These are phyloP conservation scores for Clohesyomyces aquaticus DNA, from an alignment of 495 filamentous ascomycete genomes.

Conservation along the genomic window DNA sequence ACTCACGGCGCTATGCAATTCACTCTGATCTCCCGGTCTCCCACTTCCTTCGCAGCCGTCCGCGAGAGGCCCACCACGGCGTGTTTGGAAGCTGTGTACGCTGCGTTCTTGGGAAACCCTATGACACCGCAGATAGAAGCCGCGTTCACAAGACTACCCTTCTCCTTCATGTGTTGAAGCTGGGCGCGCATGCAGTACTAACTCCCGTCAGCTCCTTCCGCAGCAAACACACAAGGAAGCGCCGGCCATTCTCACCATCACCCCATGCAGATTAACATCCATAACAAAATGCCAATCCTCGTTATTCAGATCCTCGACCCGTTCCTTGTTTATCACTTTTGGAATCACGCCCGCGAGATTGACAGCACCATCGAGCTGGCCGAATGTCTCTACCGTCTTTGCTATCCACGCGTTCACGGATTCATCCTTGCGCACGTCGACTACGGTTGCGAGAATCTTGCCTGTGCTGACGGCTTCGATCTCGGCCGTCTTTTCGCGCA, in stretches of 20 bases:
- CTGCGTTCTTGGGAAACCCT: slow-evolving; percentile 55
- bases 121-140: slow-evolving; percentile 59
- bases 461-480: slow-evolving; percentile 30
- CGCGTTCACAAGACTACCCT: slow-evolving; percentile 59
- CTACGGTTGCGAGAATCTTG: slow-evolving; percentile 22
- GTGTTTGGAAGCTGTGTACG: slow-evolving; percentile 62
- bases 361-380: slow-evolving; percentile 60
- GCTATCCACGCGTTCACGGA: slow-evolving; percentile 32
- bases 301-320: slow-evolving; percentile 48
- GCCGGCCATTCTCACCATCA: too few relatives aligned
- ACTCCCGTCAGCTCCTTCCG: too few relatives aligned
- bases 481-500: slow-evolving; percentile 21
- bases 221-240: too few relatives aligned
- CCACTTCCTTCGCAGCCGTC: slow-evolving; percentile 62
- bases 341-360: slow-evolving; percentile 61
- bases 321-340: slow-evolving; percentile 40
- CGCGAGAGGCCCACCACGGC: slow-evolving; percentile 61
- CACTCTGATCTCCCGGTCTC: slow-evolving; percentile 59
- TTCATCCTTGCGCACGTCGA: slow-evolving; percentile 31
- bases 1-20: slow-evolving; percentile 54
- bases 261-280: slow-evolving; percentile 45
- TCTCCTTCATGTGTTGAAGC: slow-evolving; percentile 35
- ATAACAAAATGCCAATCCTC: slow-evolving; percentile 46
- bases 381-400: slow-evolving; percentile 39
- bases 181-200: slow-evolving; percentile 41